phyloP scores from a whole-genome alignment of 2,329 filamentous ascomycete genomes.

The Pseudocercospora vitis region DNA sequence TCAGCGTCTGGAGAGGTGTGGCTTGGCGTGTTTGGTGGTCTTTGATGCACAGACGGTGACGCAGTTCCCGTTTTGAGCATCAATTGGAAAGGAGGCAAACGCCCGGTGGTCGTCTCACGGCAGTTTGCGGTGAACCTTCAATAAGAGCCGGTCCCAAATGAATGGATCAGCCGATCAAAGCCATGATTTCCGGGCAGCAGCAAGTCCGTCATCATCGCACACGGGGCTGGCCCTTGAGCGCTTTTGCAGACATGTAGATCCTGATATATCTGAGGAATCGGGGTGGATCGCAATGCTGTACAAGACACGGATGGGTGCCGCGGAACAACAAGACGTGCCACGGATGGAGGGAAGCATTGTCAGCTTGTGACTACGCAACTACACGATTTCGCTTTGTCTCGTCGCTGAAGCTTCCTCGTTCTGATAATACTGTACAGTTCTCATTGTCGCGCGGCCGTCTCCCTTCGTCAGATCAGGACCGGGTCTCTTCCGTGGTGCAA shows the following conservation, averaged over 20 bases:
- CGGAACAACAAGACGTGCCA: no score
- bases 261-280: not conserved
- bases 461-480: constrained; percentile 1
- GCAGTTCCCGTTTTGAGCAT: no score
- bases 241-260: not conserved
- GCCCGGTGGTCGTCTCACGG: no score
- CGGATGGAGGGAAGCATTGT: not conserved
- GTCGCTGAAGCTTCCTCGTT: not conserved
- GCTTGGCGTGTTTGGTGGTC: no score
- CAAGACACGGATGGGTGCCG: no score
- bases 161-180: not conserved
- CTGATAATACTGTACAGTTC: constrained; percentile 5
- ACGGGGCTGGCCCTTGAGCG: no score
- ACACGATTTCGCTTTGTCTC: not conserved
- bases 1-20: no score
- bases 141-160: not conserved
- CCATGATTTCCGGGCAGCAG: no score
- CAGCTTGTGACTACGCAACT: not conserved
- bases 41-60: no score
- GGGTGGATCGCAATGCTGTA: no score
- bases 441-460: constrained; percentile 4
- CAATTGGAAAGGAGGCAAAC: no score
- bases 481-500: constrained; percentile 2
- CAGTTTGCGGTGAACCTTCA: not conserved
- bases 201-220: not conserved